Percentiles rank a stretch among this genome's conserved stretches.
phyloP scores from a whole-genome alignment of 108 stramenopile species.

The Conticribra guillardii region DNA sequence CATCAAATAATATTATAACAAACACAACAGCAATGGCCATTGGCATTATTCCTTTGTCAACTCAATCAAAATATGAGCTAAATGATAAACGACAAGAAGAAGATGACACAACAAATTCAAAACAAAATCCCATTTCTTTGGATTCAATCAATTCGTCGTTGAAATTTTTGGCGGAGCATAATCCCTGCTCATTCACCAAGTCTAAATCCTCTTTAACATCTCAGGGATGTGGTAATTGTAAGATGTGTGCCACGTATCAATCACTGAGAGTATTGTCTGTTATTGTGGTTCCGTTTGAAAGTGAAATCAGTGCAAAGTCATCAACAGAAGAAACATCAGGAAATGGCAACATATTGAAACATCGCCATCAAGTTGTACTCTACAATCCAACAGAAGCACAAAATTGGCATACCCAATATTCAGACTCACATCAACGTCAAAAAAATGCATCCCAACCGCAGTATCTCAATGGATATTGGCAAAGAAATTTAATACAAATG shows the following conservation, averaged over 20 bases:
- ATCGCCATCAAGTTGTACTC: conserved; percentile 17
- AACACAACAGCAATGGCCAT: neutral
- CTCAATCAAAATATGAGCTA: too few species aligned
- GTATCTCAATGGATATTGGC: conserved; percentile 5
- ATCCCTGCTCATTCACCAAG: neutral
- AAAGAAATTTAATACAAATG: too few species aligned
- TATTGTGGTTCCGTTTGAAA: neutral
- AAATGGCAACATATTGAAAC: neutral
- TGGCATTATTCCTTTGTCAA: neutral
- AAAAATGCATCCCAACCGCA: neutral
- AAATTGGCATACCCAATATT: conserved; percentile 5
- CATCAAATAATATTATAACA: neutral
- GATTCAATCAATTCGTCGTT: neutral
- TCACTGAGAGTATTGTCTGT: conserved; percentile 2
- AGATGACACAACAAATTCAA: too few species aligned
- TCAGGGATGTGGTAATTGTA: neutral
- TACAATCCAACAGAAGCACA: conserved; percentile 34
- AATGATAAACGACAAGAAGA: too few species aligned
- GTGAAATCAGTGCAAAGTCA: too few species aligned
- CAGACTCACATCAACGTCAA: neutral
- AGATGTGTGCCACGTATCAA: neutral
- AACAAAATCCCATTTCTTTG: too few species aligned
- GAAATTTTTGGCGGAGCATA: neutral
- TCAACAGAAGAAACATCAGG: neutral
- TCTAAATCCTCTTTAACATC: neutral